phyloP scores from a whole-genome alignment of 2,329 filamentous ascomycete genomes.

The Hypocreales sp. region DNA sequence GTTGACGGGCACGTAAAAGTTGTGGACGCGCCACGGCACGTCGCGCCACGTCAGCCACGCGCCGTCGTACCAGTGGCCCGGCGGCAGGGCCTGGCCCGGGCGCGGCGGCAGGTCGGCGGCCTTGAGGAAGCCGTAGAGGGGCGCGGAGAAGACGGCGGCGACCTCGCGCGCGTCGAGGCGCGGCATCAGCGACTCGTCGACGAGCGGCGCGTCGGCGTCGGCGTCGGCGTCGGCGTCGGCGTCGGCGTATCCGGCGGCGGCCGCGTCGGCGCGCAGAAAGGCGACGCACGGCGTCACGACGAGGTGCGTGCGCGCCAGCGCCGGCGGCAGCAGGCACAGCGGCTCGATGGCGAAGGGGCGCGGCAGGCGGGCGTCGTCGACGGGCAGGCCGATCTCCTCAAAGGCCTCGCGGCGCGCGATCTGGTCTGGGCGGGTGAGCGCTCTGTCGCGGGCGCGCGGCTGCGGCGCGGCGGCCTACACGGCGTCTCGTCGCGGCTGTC shows the following conservation, averaged over 20 bases:
- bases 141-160: conserved; percentile 82
- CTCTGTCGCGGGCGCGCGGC: not conserved
- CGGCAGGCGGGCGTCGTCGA: conserved; percentile 52
- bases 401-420: conserved; percentile 80
- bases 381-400: conserved; percentile 84
- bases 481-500: conserved; percentile 42
- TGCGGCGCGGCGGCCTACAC: conserved; percentile 24
- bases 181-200: conserved; percentile 61
- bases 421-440: conserved; percentile 34
- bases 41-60: conserved; percentile 69
- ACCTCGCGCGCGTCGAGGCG: conserved; percentile 80
- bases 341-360: conserved; percentile 73
- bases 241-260: conserved; percentile 3
- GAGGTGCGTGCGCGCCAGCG: conserved; percentile 57
- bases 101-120: conserved; percentile 36
- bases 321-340: conserved; percentile 68
- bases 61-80: conserved; percentile 70
- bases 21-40: conserved; percentile 70
- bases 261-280: conserved; percentile 51
- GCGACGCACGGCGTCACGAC: conserved; percentile 65
- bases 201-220: conserved; percentile 22
- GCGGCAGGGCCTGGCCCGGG: conserved; percentile 21
- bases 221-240: not conserved
- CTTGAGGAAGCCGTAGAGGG: conserved; percentile 69
- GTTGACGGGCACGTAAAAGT: conserved; percentile 75